Evolutionary conservation across 129 eudicot genomes (phyloP), one percentile per base, ranked within the genome.

Genomic region (Saussurea involucrata): DNA sequence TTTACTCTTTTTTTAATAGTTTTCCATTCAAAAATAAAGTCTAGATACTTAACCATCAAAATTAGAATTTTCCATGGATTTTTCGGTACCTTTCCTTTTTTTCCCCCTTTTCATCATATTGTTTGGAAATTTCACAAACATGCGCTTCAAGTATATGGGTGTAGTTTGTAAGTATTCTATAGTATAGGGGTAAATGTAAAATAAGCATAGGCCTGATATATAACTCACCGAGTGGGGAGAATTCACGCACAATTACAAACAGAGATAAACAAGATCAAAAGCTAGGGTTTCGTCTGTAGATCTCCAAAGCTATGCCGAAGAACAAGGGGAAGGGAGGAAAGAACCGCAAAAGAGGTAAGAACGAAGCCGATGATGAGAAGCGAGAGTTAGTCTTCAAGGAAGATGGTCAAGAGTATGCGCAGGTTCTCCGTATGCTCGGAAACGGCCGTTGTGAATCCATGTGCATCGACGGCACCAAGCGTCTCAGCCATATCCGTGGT

Each of bases 321-420:
- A 82, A 82, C 85, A 82, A 82, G 77, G 85, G 85, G 24, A 82
- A 82, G 74, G 85, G 85, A 82, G 85, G 85, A 7, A 82, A 82
- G 73, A 82, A 82, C 13, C 81, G 81, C 64, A 82, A 82, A 57
- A 34, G 85, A 37, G 85, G 85, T 11, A 82, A 82, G 82, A 82
- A 82, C 75, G 85, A 82, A 76, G 85, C 85, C 13, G 85, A 82
- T 20, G 85, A 82, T 8, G 85, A 82, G 24, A 82, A 82, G 15
- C 73, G 85, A 1, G 85, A 82, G 20, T 4, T 82, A 0, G 81
- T 82, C 4, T 82, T 82, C 75, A 82, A 82, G 44, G 85, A 82
- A 71, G 85, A 82, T 66, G 82, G 85, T 1, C 85, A 82, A 17
- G 85, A 82, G 3, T 82, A 82, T 37, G 74, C 82, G 1, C 85